Evolutionary conservation across 2,329 filamentous ascomycete genomes (phyloP).

Genomic region (Paraphoma sp.): DNA sequence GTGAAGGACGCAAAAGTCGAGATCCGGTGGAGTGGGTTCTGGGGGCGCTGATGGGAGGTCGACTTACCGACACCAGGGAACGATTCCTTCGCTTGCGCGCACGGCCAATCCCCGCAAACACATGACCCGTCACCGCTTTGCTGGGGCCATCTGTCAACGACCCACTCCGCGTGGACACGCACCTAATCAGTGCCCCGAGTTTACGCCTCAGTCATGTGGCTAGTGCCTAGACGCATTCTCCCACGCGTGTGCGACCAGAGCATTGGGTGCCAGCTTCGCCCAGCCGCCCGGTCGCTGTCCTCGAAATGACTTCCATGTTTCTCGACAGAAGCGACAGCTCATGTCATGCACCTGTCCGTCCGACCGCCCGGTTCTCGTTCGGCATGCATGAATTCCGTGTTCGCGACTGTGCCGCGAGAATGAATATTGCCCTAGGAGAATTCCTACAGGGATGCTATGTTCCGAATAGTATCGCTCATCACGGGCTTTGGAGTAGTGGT

Average conservation of each 20-base stretch:
- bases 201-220: constrained; percentile 12
- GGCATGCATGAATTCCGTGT: neutral
- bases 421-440: neutral
- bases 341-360: constrained; percentile 1
- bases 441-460: neutral
- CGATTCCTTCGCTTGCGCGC: constrained; percentile 6
- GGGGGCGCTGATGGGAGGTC: constrained; percentile 12
- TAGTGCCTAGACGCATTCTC: neutral
- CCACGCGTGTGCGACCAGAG: constrained; percentile 1
- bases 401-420: neutral
- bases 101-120: neutral
- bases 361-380: neutral
- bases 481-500: neutral
- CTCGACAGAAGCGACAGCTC: neutral
- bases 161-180: constrained; percentile 8
- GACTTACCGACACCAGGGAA: constrained; percentile 21
- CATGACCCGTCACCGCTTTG: constrained; percentile 3
- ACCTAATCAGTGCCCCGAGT: constrained; percentile 12
- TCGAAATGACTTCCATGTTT: constrained; percentile 9
- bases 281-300: constrained; percentile 9
- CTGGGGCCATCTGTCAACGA: constrained; percentile 9
- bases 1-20: neutral
- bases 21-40: too few species aligned
- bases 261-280: constrained; percentile 9
- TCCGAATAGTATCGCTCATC: neutral